These are phyloP conservation scores for Metschnikowia peoriensis DNA, from an alignment of 805 yeast species.

Conservation along the genomic window DNA sequence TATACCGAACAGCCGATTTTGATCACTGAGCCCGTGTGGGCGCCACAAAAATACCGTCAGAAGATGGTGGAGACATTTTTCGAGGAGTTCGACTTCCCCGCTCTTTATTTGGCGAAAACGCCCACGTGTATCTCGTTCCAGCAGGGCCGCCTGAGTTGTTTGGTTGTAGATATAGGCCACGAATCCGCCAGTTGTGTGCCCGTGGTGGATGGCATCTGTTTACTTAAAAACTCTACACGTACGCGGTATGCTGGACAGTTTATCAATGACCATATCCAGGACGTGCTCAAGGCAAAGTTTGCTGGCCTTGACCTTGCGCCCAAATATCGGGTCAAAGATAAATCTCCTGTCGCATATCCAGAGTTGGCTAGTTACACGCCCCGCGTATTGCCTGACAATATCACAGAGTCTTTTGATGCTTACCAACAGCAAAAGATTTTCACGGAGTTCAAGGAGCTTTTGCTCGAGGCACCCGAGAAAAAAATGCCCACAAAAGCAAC, in stretches of 20 bases:
- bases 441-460: slow-evolving; percentile 75
- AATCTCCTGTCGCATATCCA: slow-evolving; percentile 36
- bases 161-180: slow-evolving; percentile 85
- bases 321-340: slow-evolving; percentile 50
- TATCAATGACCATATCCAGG: slow-evolving; percentile 52
- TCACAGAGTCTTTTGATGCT: slow-evolving; percentile 51
- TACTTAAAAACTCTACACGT: slow-evolving; percentile 64
- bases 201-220: slow-evolving; percentile 76
- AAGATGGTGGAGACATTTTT: slow-evolving; percentile 69
- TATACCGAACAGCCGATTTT: slow-evolving; percentile 71
- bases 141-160: slow-evolving; percentile 81
- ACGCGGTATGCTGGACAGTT: slow-evolving; percentile 75
- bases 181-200: slow-evolving; percentile 76
- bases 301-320: slow-evolving; percentile 30
- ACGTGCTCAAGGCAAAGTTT: slow-evolving; percentile 33
- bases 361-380: slow-evolving; percentile 24
- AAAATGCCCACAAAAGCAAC: slow-evolving; percentile 20
- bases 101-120: slow-evolving; percentile 72
- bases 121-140: slow-evolving; percentile 91
- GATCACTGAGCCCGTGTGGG: slow-evolving; percentile 88
- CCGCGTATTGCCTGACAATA: slow-evolving; percentile 25
- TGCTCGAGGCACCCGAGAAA: slow-evolving; percentile 54
- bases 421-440: slow-evolving; percentile 55
- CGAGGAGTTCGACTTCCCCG: slow-evolving; percentile 72
- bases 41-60: slow-evolving; percentile 60